A percentile compares a stretch with the other conserved stretches of the same genome.
phyloP scores from a whole-genome alignment of 2,329 filamentous ascomycete species.

The Albifimbria verrucaria region DNA sequence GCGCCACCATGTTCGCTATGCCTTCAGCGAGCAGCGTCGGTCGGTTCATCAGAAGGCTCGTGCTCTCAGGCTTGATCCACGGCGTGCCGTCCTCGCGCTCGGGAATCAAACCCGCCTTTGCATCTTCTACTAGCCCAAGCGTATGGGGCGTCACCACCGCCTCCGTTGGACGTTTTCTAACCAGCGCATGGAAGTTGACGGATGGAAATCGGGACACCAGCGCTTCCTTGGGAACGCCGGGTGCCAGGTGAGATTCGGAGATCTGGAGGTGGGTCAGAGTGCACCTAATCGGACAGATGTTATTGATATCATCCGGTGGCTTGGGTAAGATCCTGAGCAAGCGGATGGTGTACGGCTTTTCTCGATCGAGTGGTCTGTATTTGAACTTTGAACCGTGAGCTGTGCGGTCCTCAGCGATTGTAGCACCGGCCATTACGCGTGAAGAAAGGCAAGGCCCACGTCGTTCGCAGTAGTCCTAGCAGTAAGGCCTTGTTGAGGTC shows the following conservation, averaged over 20 bases:
- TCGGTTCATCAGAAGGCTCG: neutral
- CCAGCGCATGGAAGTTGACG: neutral
- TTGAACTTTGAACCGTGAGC: neutral
- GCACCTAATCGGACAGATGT: neutral
- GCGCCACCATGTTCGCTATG: neutral
- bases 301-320: neutral
- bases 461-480: neutral
- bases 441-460: neutral
- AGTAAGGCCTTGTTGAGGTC: neutral
- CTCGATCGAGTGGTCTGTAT: neutral
- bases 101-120: neutral
- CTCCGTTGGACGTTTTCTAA: neutral
- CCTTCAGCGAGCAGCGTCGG: neutral
- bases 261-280: neutral
- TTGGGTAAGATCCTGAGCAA: neutral
- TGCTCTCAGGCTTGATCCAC: neutral
- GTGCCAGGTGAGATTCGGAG: neutral
- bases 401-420: neutral
- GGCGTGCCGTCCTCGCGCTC: neutral
- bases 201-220: neutral
- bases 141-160: neutral
- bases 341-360: neutral
- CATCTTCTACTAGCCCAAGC: neutral
- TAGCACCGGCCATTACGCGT: neutral
- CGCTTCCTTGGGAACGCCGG: neutral